phyloP scores from a whole-genome alignment of 2,329 filamentous ascomycete species.

The Akanthomyces dipterigenus region DNA sequence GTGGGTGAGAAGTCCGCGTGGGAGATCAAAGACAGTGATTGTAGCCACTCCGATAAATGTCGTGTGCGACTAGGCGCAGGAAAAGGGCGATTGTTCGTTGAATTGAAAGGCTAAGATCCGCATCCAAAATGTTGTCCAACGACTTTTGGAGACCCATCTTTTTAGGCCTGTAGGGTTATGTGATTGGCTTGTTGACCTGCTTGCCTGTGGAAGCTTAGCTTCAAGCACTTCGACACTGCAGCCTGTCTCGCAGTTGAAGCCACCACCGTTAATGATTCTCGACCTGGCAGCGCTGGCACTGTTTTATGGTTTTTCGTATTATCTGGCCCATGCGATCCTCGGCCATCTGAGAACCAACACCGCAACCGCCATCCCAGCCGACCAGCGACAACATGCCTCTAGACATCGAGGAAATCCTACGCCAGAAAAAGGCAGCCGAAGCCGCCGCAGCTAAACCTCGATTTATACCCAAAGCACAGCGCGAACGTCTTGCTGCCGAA shows the following conservation, averaged over 20 bases:
- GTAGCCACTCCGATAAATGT: not conserved
- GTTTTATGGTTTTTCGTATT: constrained; percentile 2
- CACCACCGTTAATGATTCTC: constrained; percentile 3
- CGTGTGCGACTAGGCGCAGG: not conserved
- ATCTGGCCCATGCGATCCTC: constrained; percentile 1
- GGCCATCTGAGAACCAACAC: not conserved
- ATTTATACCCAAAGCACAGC: constrained; percentile 76
- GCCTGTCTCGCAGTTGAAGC: not conserved
- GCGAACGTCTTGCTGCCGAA: constrained; percentile 73
- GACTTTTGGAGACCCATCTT: constrained; percentile 1
- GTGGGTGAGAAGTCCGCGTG: not conserved
- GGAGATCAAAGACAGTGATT: not conserved
- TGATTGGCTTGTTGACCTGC: not conserved
- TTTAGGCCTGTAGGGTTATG: not conserved
- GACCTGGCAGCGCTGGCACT: constrained; percentile 7
- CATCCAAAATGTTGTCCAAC: not conserved
- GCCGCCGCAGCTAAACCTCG: constrained; percentile 81
- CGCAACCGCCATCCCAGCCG: not conserved
- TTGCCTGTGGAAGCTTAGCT: not conserved
- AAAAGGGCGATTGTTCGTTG: not conserved
- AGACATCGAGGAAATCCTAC: constrained; percentile 78
- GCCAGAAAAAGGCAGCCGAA: constrained; percentile 80
- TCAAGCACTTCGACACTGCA: not conserved
- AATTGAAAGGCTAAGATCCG: not conserved
- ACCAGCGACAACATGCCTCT: constrained; percentile 36